Evolutionary conservation across 768 basidiomycete genomes (phyloP).

Genomic region (Tulasnella sp.): DNA sequence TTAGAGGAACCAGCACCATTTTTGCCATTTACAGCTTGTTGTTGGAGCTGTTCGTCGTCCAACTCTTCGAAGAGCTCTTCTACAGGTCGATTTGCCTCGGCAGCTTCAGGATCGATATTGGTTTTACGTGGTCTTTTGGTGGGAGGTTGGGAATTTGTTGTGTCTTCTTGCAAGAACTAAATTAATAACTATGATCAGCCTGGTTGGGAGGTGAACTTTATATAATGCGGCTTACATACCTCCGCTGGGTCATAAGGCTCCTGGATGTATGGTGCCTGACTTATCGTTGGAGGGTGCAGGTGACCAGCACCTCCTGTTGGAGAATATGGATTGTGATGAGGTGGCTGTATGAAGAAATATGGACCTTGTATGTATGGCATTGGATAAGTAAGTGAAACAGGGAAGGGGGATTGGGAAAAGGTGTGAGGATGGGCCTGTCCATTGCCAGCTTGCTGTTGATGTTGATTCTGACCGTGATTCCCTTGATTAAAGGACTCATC

Average conservation of each 20-base stretch:
- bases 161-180: background rate
- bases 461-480: background rate
- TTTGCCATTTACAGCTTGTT: too few relatives aligned
- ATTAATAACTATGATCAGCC: background rate
- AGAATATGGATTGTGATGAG: constrained; percentile 13
- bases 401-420: background rate
- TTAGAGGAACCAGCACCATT: too few relatives aligned
- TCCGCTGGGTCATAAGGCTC: background rate
- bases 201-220: too few relatives aligned
- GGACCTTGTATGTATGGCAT: constrained; percentile 5
- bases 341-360: constrained; percentile 12
- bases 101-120: constrained; percentile 1
- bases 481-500: background rate
- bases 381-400: background rate
- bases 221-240: too few relatives aligned
- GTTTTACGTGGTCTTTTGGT: constrained; percentile 2
- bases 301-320: constrained; percentile 6
- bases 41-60: too few relatives aligned
- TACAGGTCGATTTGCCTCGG: constrained; percentile 1
- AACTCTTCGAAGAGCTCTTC: constrained; percentile 11
- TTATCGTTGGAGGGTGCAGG: constrained; percentile 4
- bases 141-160: too few relatives aligned
- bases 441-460: background rate
- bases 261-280: constrained; percentile 9
- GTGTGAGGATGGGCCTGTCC: background rate